phyloP scores from a whole-genome alignment of 2,329 filamentous ascomycete genomes.

The Sphaerulina vaccinii region DNA sequence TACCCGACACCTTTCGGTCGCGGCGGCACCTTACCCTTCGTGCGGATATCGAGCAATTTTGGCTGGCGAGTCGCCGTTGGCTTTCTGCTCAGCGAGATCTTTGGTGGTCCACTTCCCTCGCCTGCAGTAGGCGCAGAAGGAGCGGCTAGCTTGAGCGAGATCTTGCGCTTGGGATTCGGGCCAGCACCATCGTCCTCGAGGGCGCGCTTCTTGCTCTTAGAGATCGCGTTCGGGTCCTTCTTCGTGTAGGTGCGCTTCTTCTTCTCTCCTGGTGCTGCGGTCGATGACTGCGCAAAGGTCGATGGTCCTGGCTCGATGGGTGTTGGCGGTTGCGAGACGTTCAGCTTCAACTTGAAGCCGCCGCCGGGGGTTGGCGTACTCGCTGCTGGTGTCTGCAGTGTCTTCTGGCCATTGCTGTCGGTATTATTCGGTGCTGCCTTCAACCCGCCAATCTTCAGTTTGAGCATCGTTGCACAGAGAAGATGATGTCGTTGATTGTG shows the following conservation, averaged over 20 bases:
- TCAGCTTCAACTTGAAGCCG: slow-evolving; percentile 29
- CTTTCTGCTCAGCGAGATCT: slow-evolving; percentile 53
- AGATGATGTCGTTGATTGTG: not conserved
- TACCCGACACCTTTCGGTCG: slow-evolving; percentile 79
- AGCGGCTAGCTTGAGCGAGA: slow-evolving; percentile 36
- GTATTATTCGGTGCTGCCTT: slow-evolving; percentile 7
- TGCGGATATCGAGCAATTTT: slow-evolving; percentile 26
- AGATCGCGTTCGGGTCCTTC: slow-evolving; percentile 31
- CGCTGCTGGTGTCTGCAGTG: slow-evolving; percentile 16
- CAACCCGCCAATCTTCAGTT: slow-evolving; percentile 25
- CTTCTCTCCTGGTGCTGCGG: slow-evolving; percentile 21
- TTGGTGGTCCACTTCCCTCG: slow-evolving; percentile 27
- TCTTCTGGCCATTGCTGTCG: not conserved
- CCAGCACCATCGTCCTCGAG: slow-evolving; percentile 35
- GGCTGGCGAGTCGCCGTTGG: slow-evolving; percentile 25
- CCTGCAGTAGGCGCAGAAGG: not conserved
- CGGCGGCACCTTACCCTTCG: slow-evolving; percentile 26
- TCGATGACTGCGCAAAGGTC: slow-evolving; percentile 35
- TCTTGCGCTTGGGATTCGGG: slow-evolving; percentile 36
- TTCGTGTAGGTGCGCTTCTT: slow-evolving; percentile 46
- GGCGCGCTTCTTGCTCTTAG: slow-evolving; percentile 38
- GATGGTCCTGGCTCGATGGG: slow-evolving; percentile 28
- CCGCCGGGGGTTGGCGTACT: slow-evolving; percentile 15
- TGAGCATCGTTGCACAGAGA: slow-evolving; percentile 19
- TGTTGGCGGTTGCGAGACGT: slow-evolving; percentile 29